phyloP scores from a whole-genome alignment of 2,329 filamentous ascomycete genomes.

The Colletotrichum cordylinicola region DNA sequence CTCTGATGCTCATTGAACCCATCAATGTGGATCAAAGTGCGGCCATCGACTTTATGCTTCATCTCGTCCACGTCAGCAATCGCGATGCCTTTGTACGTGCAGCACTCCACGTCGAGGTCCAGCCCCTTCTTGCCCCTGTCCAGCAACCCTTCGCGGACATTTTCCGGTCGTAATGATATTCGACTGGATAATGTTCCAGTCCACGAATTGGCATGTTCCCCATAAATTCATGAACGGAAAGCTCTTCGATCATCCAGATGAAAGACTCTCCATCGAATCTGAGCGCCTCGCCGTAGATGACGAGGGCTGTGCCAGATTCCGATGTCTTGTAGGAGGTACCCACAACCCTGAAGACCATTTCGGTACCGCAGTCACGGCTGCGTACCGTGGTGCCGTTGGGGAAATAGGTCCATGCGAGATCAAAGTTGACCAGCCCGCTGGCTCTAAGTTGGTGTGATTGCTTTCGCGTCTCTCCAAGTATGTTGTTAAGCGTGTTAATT shows the following conservation, averaged over 20 bases:
- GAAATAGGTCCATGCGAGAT: conserved; percentile 50
- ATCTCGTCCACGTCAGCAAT: conserved; percentile 27
- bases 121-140: conserved; percentile 44
- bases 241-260: conserved; percentile 39
- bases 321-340: conserved; percentile 33
- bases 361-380: conserved; percentile 42
- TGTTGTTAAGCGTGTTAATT: conserved; percentile 44
- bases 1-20: conserved; percentile 49
- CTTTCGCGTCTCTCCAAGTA: conserved; percentile 44
- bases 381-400: conserved; percentile 43
- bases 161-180: conserved; percentile 35
- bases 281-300: conserved; percentile 38
- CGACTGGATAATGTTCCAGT: conserved; percentile 42
- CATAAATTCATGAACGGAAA: conserved; percentile 36
- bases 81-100: conserved; percentile 47
- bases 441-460: conserved; percentile 40
- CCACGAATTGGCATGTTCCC: conserved; percentile 48
- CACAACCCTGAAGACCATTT: conserved; percentile 45
- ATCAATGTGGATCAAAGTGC: conserved; percentile 44
- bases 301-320: conserved; percentile 20
- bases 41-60: conserved; percentile 45
- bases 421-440: conserved; percentile 45
- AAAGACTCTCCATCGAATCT: conserved; percentile 46
- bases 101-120: conserved; percentile 44
- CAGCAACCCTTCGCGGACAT: conserved; percentile 32